Conservation (phyloP, 164 flowering plant genomes). For the Magnolia sinica region DNA sequence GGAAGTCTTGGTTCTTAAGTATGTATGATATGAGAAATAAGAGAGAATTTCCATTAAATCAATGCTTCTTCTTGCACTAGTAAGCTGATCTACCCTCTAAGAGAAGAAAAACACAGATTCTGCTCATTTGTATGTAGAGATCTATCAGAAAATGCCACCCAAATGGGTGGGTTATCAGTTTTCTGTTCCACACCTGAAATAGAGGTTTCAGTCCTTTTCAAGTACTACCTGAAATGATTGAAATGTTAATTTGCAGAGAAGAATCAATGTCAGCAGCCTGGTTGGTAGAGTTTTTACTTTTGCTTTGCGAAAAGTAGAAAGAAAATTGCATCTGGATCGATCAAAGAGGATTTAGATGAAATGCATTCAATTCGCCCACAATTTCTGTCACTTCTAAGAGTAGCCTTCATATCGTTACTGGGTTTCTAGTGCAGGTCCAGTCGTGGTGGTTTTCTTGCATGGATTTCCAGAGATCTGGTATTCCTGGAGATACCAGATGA, state of each 20-base stretch:
- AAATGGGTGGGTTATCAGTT: background rate
- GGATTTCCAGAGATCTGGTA: constrained; percentile 53
- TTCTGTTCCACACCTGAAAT: background rate
- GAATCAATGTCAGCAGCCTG: background rate
- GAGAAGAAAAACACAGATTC: no score
- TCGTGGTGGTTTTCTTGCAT: constrained; percentile 25
- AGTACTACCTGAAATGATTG: background rate
- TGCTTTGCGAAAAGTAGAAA: no score
- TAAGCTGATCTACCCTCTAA: no score
- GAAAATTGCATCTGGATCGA: background rate
- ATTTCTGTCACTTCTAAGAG: background rate
- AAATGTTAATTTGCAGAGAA: background rate
- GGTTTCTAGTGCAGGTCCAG: constrained; percentile 9
- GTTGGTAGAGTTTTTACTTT: background rate
- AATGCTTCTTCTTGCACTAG: no score
- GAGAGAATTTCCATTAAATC: no score
- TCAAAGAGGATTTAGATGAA: background rate
- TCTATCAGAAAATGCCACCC: no score
- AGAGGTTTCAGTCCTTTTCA: background rate
- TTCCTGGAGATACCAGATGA: constrained; percentile 65
- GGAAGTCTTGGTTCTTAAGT: no score
- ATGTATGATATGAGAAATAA: no score
- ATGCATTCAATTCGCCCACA: background rate
- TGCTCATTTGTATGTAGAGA: no score
- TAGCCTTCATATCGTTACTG: background rate